A percentile compares a stretch with the other conserved stretches of the same genome.
Conservation (phyloP, 257 asterid species). For the Lycium barbarum region DNA sequence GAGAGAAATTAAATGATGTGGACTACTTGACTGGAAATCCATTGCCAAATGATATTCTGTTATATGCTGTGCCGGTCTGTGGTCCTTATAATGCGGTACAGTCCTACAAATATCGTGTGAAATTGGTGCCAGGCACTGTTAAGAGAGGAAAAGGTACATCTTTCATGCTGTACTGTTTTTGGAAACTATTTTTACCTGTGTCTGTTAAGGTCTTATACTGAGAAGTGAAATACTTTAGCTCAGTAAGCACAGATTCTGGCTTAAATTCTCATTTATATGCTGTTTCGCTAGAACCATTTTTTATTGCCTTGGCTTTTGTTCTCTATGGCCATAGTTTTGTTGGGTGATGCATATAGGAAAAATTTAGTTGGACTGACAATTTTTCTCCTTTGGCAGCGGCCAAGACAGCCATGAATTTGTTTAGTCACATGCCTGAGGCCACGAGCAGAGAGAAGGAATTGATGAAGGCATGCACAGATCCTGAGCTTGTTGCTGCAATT, state of each 20-base stretch:
- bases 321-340: background rate
- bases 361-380: background rate
- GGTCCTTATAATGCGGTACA: slow-evolving; percentile 91
- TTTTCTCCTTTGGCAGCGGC: slow-evolving; percentile 66
- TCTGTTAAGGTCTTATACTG: background rate
- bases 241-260: slow-evolving; percentile 1
- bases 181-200: slow-evolving; percentile 20
- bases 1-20: slow-evolving; percentile 76
- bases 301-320: background rate
- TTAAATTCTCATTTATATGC: background rate
- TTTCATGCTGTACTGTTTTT: background rate
- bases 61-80: slow-evolving; percentile 93
- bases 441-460: slow-evolving; percentile 86
- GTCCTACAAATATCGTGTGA: slow-evolving; percentile 89
- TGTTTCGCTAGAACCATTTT: background rate
- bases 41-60: slow-evolving; percentile 65
- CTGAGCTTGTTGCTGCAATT: slow-evolving; percentile 92
- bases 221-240: slow-evolving; percentile 8
- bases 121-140: slow-evolving; percentile 88
- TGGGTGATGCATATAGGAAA: background rate
- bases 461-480: slow-evolving; percentile 99
- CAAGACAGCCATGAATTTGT: slow-evolving; percentile 85
- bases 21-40: slow-evolving; percentile 98
- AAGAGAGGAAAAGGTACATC: slow-evolving; percentile 93
- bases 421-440: slow-evolving; percentile 78